Evolutionary conservation across 1,284 basidiomycete species (phyloP).

Genomic region (Malassezia pachydermatis): DNA sequence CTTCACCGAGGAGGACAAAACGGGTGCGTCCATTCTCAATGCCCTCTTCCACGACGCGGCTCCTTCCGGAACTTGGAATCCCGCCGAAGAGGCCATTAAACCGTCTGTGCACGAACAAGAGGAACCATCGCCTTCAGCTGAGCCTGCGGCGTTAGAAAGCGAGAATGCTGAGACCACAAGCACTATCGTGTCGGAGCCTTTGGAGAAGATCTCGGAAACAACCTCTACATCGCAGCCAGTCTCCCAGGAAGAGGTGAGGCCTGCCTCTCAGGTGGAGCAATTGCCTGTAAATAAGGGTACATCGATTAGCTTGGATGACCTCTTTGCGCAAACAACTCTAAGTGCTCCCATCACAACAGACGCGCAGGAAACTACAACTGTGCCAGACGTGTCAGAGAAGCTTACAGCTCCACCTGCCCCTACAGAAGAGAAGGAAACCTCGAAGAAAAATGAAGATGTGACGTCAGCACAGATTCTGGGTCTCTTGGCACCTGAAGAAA

Average conservation of each 20-base stretch:
- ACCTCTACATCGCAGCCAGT: neutral
- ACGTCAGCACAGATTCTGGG: neutral
- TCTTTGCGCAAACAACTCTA: conserved; percentile 15
- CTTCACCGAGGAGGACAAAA: conserved; percentile 15
- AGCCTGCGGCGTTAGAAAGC: neutral
- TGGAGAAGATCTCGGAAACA: too few relatives aligned
- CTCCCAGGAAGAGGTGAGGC: too few relatives aligned
- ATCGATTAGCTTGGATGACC: conserved; percentile 24
- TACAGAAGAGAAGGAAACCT: neutral
- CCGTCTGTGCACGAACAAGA: neutral
- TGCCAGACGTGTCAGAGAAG: neutral
- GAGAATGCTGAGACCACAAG: neutral
- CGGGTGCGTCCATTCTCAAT: conserved; percentile 19
- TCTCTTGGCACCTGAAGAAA: conserved; percentile 41
- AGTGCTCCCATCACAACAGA: neutral
- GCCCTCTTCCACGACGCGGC: conserved; percentile 12
- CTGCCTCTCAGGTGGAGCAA: neutral
- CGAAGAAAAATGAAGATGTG: neutral
- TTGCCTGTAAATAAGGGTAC: neutral
- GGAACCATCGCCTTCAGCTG: neutral
- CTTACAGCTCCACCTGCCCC: neutral
- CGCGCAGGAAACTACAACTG: neutral
- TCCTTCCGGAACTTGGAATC: neutral
- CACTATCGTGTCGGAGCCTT: too few relatives aligned
- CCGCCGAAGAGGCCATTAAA: neutral